Evolutionary conservation across 2,329 filamentous ascomycete species (phyloP).

Genomic region (Dactylellina drechsleri): DNA sequence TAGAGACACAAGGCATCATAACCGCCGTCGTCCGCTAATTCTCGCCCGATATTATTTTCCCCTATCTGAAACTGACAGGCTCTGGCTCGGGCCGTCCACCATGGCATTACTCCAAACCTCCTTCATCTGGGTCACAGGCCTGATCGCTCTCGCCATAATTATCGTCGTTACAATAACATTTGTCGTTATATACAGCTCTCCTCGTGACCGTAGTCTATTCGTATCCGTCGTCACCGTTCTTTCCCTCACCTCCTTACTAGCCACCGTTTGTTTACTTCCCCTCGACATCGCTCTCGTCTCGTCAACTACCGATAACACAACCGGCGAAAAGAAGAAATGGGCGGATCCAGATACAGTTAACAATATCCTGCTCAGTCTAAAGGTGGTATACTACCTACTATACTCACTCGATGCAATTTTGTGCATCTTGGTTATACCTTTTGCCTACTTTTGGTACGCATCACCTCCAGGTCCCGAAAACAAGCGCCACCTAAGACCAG

Average conservation of each 20-base stretch:
- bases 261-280: conserved; percentile 89
- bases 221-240: conserved; percentile 87
- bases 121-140: conserved; percentile 95
- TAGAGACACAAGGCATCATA: conserved; percentile 11
- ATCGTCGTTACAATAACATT: conserved; percentile 80
- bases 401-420: conserved; percentile 92
- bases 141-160: conserved; percentile 79
- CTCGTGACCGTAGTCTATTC: conserved; percentile 81
- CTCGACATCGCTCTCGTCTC: conserved; percentile 96
- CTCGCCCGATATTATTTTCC: not conserved
- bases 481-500: not conserved
- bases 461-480: not conserved
- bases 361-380: conserved; percentile 80
- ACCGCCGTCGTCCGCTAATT: not conserved
- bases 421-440: conserved; percentile 88
- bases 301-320: conserved; percentile 78
- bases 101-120: conserved; percentile 83
- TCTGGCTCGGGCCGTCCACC: conserved; percentile 55
- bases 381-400: conserved; percentile 88
- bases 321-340: conserved; percentile 92
- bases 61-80: conserved; percentile 7
- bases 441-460: conserved; percentile 85
- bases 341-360: conserved; percentile 83
- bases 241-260: conserved; percentile 85
- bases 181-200: conserved; percentile 84